phyloP scores from a whole-genome alignment of 192 early-diverging fungal species.

The Chytriomyces confervae region DNA sequence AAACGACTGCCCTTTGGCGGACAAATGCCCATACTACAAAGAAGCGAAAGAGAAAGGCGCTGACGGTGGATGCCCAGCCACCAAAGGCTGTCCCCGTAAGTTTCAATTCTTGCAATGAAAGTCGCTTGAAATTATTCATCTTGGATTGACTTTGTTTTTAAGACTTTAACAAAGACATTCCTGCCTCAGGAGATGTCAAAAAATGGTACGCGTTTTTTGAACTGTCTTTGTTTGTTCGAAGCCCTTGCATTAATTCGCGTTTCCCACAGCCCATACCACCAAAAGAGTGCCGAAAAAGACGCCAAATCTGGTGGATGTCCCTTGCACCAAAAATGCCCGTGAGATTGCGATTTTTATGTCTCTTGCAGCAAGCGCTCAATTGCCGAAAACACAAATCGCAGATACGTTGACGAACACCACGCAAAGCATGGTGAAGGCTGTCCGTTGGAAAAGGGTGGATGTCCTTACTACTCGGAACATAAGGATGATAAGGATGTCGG shows the following conservation, averaged over 20 bases:
- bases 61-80: neutral
- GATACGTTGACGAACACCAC: conserved; percentile 15
- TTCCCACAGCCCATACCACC: neutral
- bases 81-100: conserved; percentile 9
- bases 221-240: no score
- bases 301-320: neutral
- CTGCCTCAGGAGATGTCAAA: neutral
- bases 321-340: conserved; percentile 11
- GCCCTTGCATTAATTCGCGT: no score
- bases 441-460: conserved; percentile 23
- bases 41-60: conserved; percentile 34
- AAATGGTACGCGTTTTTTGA: neutral
- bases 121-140: neutral
- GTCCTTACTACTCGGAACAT: conserved; percentile 20
- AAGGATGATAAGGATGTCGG: conserved; percentile 1
- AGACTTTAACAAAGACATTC: conserved; percentile 1
- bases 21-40: conserved; percentile 51
- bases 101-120: no score
- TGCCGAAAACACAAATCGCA: no score
- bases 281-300: neutral
- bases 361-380: neutral
- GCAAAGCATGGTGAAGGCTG: conserved; percentile 10
- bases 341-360: neutral
- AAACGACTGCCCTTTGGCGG: conserved; percentile 42
- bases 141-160: neutral